A percentile compares a stretch with the other conserved stretches of the same genome.
These are phyloP conservation scores for Pleochaeta shiraiana DNA, from an alignment of 2,329 filamentous ascomycete genomes.

Conservation along the genomic window DNA sequence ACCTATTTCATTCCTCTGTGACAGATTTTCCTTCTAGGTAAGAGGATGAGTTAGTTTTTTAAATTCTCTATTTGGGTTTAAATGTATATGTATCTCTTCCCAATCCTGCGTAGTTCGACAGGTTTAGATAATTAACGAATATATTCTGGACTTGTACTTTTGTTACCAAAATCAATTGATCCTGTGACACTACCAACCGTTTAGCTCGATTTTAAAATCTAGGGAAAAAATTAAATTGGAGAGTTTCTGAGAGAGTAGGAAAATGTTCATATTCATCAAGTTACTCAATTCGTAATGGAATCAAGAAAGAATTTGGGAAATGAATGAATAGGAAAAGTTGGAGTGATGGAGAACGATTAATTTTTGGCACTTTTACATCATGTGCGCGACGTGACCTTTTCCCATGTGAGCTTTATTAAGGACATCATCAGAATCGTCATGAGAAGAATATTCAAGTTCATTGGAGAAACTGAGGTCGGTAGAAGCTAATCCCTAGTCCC, in stretches of 20 bases:
- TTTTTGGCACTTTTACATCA: background rate
- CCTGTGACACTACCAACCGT: background rate
- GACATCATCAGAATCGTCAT: slow-evolving; percentile 40
- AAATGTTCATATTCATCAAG: background rate
- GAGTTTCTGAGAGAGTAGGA: background rate
- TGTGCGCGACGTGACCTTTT: background rate
- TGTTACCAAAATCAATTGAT: background rate
- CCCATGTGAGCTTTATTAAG: background rate
- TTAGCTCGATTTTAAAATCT: background rate
- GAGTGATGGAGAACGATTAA: background rate
- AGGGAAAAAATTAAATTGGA: background rate
- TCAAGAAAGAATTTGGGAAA: background rate
- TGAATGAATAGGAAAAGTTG: background rate
- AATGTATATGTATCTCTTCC: too few species aligned
- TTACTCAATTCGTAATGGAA: background rate
- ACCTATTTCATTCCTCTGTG: too few species aligned
- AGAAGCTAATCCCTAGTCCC: background rate
- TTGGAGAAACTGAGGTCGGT: background rate
- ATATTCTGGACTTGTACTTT: background rate
- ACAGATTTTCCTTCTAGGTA: too few species aligned
- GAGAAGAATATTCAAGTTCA: too few species aligned
- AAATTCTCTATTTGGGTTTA: too few species aligned
- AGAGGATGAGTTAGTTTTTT: too few species aligned
- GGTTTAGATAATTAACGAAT: background rate
- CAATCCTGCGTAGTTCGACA: background rate